Evolutionary conservation across 805 yeast genomes (phyloP).

Genomic region (Metahyphopichia silvanorum): DNA sequence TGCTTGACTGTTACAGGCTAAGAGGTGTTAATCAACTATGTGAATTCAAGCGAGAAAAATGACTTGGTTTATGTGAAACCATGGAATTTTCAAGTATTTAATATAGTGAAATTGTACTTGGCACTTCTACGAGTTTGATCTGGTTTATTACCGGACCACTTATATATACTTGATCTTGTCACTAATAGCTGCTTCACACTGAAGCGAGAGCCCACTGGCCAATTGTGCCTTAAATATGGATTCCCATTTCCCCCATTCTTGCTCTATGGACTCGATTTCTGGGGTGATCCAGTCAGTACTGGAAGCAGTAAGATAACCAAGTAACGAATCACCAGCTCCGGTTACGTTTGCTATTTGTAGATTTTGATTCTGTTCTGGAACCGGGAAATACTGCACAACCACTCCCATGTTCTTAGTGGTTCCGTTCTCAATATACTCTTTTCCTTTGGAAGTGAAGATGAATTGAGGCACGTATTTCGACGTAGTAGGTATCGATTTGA

Average conservation of each 20-base stretch:
- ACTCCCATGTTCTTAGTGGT: slow-evolving; percentile 40
- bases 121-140: too few relatives aligned
- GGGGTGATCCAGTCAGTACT: slow-evolving; percentile 21
- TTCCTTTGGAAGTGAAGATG: slow-evolving; percentile 19
- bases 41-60: too few relatives aligned
- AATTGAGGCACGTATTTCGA: slow-evolving; percentile 23
- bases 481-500: slow-evolving; percentile 30
- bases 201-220: slow-evolving; percentile 34
- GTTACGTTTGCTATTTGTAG: slow-evolving; percentile 60
- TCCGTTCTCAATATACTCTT: slow-evolving; percentile 4
- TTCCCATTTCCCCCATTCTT: slow-evolving; percentile 37
- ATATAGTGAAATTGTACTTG: too few relatives aligned
- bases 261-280: slow-evolving; percentile 23
- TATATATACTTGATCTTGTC: too few relatives aligned
- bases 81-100: too few relatives aligned
- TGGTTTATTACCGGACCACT: too few relatives aligned
- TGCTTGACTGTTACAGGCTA: too few relatives aligned
- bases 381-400: slow-evolving; percentile 59
- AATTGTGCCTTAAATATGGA: slow-evolving; percentile 33
- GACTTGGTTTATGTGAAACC: too few relatives aligned
- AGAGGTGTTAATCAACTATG: too few relatives aligned
- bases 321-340: slow-evolving; percentile 85
- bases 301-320: slow-evolving; percentile 56
- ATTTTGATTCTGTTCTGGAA: slow-evolving; percentile 27
- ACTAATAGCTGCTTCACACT: slow-evolving; percentile 21